phyloP scores from a whole-genome alignment of 495 filamentous ascomycete genomes.

The Xylaria palmicola region DNA sequence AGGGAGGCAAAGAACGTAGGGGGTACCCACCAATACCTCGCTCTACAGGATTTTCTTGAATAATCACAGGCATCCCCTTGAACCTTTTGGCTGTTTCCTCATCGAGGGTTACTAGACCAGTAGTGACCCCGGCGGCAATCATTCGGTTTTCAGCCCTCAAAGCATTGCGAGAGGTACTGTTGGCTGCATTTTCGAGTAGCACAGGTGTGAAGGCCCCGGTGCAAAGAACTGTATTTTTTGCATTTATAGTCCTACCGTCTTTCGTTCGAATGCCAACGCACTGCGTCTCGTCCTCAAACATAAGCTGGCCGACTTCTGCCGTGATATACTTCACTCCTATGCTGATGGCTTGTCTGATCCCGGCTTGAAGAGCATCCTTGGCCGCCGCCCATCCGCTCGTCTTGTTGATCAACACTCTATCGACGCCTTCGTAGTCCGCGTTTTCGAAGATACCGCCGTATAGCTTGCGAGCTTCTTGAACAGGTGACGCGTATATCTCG shows the following conservation, averaged over 20 bases:
- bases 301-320: slow-evolving; percentile 45
- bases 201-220: slow-evolving; percentile 61
- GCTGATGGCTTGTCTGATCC: slow-evolving; percentile 46
- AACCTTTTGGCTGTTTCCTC: slow-evolving; percentile 28
- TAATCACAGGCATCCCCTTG: slow-evolving; percentile 34
- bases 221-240: slow-evolving; percentile 51
- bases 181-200: slow-evolving; percentile 53
- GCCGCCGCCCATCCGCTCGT: slow-evolving; percentile 64
- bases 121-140: slow-evolving; percentile 55
- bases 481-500: slow-evolving; percentile 34
- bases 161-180: slow-evolving; percentile 36
- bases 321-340: slow-evolving; percentile 54
- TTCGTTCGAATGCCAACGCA: slow-evolving; percentile 50
- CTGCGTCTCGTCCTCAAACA: slow-evolving; percentile 39
- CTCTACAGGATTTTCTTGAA: slow-evolving; percentile 30
- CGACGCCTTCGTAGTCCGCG: slow-evolving; percentile 53
- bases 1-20: neutral
- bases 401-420: slow-evolving; percentile 49
- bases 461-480: slow-evolving; percentile 44
- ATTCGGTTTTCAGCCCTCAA: slow-evolving; percentile 54
- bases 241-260: slow-evolving; percentile 40
- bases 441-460: slow-evolving; percentile 54
- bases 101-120: slow-evolving; percentile 40
- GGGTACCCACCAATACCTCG: slow-evolving; percentile 14
- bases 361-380: slow-evolving; percentile 47